These are phyloP conservation scores for Jatropha curcas DNA, from an alignment of 345 rosid genomes.

Conservation along the genomic window DNA sequence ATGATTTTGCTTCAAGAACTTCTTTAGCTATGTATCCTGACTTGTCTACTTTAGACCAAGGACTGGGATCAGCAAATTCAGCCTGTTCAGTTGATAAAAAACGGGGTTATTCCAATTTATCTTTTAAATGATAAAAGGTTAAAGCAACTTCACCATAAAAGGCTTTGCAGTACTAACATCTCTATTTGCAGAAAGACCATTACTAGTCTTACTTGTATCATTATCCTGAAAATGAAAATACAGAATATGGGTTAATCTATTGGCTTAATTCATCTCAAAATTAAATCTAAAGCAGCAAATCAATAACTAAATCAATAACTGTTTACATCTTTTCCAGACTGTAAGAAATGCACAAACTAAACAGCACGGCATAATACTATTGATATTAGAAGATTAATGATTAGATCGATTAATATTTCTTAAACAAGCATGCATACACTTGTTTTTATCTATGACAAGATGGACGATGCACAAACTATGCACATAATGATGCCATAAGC, in stretches of 20 bases:
- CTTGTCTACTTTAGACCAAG: conserved; percentile 69
- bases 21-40: conserved; percentile 72
- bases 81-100: conserved; percentile 53
- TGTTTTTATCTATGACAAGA: neutral
- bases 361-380: too few relatives aligned
- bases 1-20: conserved; percentile 53
- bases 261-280: neutral
- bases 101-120: conserved; percentile 22
- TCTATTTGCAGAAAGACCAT: conserved; percentile 49
- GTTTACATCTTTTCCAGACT: too few relatives aligned
- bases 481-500: neutral
- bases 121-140: conserved; percentile 25
- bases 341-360: too few relatives aligned
- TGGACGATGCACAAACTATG: neutral
- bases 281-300: neutral
- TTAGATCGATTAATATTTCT: neutral
- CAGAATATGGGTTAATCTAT: conserved; percentile 6
- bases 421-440: neutral
- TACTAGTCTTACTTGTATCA: conserved; percentile 43
- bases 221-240: conserved; percentile 65
- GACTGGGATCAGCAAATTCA: conserved; percentile 61
- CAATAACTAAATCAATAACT: neutral
- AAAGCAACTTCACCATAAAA: conserved; percentile 35
- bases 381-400: too few relatives aligned
- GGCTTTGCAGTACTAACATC: conserved; percentile 54